Evolutionary conservation across 1,284 basidiomycete genomes (phyloP).

Genomic region (Ceratobasidium sp.): DNA sequence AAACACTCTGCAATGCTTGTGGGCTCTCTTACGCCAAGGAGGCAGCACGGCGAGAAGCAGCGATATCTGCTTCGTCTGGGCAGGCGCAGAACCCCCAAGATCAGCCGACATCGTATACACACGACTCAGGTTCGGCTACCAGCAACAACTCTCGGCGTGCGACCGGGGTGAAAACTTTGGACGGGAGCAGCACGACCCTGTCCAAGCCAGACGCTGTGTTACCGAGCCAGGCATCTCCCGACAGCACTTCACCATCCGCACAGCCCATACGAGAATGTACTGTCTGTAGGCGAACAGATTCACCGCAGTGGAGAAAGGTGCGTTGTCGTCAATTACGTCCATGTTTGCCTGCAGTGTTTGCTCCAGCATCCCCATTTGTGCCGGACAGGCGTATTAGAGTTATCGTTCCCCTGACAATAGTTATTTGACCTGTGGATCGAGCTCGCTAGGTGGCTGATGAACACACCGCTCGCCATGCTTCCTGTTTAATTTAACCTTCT

Average conservation of each 20-base stretch:
- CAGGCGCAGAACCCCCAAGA: background rate
- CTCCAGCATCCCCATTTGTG: background rate
- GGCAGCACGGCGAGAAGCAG: conserved; percentile 19
- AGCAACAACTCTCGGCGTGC: conserved; percentile 8
- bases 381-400: background rate
- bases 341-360: too few relatives aligned
- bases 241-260: background rate
- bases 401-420: background rate
- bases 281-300: conserved; percentile 20
- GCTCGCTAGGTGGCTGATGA: conserved; percentile 11
- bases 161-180: conserved; percentile 19
- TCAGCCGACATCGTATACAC: conserved; percentile 7
- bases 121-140: conserved; percentile 1
- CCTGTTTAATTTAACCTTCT: conserved; percentile 37
- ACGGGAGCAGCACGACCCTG: conserved; percentile 13
- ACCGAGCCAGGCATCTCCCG: background rate
- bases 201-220: conserved; percentile 2
- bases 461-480: conserved; percentile 18
- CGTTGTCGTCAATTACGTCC: conserved; percentile 8
- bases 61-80: background rate
- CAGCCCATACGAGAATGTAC: conserved; percentile 27
- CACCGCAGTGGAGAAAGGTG: conserved; percentile 36
- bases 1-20: conserved; percentile 35
- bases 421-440: conserved; percentile 29
- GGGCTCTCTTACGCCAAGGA: conserved; percentile 36